Evolutionary conservation across 2,329 filamentous ascomycete species (phyloP).

Genomic region (Penicillium sp.): DNA sequence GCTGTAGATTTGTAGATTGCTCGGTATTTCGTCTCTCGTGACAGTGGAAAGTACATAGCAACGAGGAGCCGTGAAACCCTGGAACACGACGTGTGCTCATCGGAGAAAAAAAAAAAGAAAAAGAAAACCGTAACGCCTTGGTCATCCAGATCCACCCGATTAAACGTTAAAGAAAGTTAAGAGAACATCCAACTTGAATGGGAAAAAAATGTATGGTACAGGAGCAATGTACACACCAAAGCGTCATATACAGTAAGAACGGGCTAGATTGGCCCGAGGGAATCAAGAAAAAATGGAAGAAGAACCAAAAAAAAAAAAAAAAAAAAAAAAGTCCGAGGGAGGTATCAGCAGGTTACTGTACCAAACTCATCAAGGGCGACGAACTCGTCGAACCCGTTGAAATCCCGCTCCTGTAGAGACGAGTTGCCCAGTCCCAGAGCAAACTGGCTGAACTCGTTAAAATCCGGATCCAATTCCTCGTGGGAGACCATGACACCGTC

Average conservation of each 20-base stretch:
- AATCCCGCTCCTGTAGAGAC: slow-evolving; percentile 25
- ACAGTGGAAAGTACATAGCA: slow-evolving; percentile 4
- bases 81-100: neutral
- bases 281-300: slow-evolving; percentile 8
- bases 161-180: neutral
- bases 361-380: slow-evolving; percentile 34
- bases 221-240: slow-evolving; percentile 20
- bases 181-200: slow-evolving; percentile 24
- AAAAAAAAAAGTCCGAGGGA: slow-evolving; percentile 8
- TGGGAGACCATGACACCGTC: slow-evolving; percentile 28
- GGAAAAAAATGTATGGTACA: slow-evolving; percentile 25
- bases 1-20: neutral
- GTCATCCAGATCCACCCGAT: neutral
- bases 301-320: slow-evolving; percentile 14
- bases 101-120: neutral
- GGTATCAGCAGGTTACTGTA: slow-evolving; percentile 24
- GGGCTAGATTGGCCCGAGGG: slow-evolving; percentile 3
- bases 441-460: slow-evolving; percentile 35
- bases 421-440: slow-evolving; percentile 29
- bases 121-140: neutral
- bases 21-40: slow-evolving; percentile 6
- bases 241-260: slow-evolving; percentile 12
- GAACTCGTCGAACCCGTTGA: slow-evolving; percentile 33
- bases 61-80: slow-evolving; percentile 3
- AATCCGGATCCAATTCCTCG: slow-evolving; percentile 31